Evolutionary conservation across 305 asterid genomes (phyloP).

Genomic region (Stenogyne calaminthoides): DNA sequence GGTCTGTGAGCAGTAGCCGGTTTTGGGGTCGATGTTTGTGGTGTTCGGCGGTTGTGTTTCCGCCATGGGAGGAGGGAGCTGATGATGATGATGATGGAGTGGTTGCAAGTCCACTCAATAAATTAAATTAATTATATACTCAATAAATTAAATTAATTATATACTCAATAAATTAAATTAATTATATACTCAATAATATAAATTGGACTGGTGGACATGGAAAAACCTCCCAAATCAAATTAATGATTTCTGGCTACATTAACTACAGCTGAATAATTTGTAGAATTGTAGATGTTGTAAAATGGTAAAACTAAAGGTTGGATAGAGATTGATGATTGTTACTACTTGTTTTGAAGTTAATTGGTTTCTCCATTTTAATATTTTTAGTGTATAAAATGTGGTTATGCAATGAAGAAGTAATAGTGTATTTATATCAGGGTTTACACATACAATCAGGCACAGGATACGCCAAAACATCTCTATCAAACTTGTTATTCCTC

Average conservation of each 20-base stretch:
- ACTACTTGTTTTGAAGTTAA: no score
- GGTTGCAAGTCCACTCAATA: neutral
- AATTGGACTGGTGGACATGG: no score
- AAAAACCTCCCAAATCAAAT: no score
- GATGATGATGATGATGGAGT: neutral
- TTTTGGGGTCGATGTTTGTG: constrained; percentile 37
- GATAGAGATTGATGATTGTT: no score
- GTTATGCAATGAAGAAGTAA: neutral
- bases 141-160: neutral
- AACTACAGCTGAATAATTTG: no score
- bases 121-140: neutral
- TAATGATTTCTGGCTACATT: no score
- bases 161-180: neutral
- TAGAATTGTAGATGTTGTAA: no score
- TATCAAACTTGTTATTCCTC: constrained; percentile 49
- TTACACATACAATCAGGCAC: constrained; percentile 76
- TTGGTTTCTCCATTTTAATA: no score
- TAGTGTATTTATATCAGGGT: neutral
- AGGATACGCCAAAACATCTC: constrained; percentile 69
- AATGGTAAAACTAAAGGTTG: no score
- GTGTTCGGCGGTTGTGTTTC: constrained; percentile 7
- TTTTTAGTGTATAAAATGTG: neutral
- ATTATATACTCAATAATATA: neutral
- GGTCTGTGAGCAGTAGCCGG: constrained; percentile 53
- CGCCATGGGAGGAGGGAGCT: no score